Evolutionary conservation across 2,329 filamentous ascomycete genomes (phyloP), one percentile per base, ranked within the genome.

Genomic region (Diaporthe humulicola): DNA sequence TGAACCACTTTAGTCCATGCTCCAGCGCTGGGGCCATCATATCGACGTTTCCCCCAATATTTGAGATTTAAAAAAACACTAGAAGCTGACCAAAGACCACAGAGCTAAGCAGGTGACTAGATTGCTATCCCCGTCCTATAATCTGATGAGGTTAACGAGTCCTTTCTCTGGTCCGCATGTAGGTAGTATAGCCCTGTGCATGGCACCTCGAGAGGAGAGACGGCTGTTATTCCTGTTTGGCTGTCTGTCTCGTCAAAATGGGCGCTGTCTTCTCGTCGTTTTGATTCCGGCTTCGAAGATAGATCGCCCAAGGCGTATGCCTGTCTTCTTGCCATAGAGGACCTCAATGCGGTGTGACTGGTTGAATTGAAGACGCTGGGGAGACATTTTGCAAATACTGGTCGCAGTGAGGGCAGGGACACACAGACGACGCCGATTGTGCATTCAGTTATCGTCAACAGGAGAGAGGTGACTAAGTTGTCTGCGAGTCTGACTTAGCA

Each of bases 401-500:
- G 61, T 25, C 61, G 61, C 28, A 67, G 22, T 3, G 61, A 67
- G 5, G 61, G 42, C 8, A 67, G 14, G 42, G 61, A 67, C 30
- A 67, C 61, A 15, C 61, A 67, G 28, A 67, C 61, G 45, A 52
- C 61, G 6, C 61, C 61, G 61, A 67, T 67, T 5, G 61, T 67
- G n/a, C 61, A 67, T 17, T 67, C 61, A 12, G 61, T 67, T 38
- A 52, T 52, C 8, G 42, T 67, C 36, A 67, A 45, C 30, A 67
- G 42, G 22, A 50, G 42, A 38, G 42, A 50, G 3, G 45, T 50
- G 45, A 67, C 61, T 10, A 67, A 9, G 4, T 67, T 67, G 45
- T 67, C 61, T 67, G 5, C 14, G 19, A 10, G 25, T 3, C 1
- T 7, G 10, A 36, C 6, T 67, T 52, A 67, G 61, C 30, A 50